Conservation (phyloP, 345 rosid species). For the Bruguiera sexangula region DNA sequence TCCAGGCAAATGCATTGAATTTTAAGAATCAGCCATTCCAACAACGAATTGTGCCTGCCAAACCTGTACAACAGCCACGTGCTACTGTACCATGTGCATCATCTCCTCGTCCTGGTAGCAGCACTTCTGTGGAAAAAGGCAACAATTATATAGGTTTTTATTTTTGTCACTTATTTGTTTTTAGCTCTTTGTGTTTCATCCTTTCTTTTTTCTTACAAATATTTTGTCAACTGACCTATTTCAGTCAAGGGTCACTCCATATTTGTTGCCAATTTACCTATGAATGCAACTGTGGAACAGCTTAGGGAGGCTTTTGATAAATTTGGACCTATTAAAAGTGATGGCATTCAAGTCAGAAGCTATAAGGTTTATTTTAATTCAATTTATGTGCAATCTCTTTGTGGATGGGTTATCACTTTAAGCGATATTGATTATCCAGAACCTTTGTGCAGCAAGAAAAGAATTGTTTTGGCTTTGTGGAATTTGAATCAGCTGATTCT, state of each 20-base stretch:
- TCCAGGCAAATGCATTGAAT: slow-evolving; percentile 48
- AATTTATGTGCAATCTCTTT: not conserved
- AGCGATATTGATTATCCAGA: not conserved
- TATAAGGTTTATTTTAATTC: slow-evolving; percentile 41
- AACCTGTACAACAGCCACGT: slow-evolving; percentile 27
- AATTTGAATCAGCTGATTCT: slow-evolving; percentile 62
- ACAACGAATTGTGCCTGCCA: slow-evolving; percentile 31
- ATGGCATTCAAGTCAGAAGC: slow-evolving; percentile 65
- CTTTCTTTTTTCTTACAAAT: too few relatives aligned
- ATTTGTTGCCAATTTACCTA: slow-evolving; percentile 63
- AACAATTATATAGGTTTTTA: slow-evolving; percentile 36
- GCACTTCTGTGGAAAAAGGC: slow-evolving; percentile 30
- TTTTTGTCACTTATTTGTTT: not conserved
- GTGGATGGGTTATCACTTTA: not conserved
- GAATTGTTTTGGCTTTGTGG: slow-evolving; percentile 80
- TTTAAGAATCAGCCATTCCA: slow-evolving; percentile 40
- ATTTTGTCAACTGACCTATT: slow-evolving; percentile 6
- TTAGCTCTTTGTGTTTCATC: not conserved
- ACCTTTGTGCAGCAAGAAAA: slow-evolving; percentile 33
- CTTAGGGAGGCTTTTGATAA: slow-evolving; percentile 37
- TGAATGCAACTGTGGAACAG: slow-evolving; percentile 46
- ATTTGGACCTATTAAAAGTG: slow-evolving; percentile 51
- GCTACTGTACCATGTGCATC: slow-evolving; percentile 20
- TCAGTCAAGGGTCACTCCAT: slow-evolving; percentile 54
- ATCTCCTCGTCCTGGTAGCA: slow-evolving; percentile 22